Base-by-base conservation (phyloP, 495 filamentous ascomycete species). In the Cercophora sp. region DNA sequence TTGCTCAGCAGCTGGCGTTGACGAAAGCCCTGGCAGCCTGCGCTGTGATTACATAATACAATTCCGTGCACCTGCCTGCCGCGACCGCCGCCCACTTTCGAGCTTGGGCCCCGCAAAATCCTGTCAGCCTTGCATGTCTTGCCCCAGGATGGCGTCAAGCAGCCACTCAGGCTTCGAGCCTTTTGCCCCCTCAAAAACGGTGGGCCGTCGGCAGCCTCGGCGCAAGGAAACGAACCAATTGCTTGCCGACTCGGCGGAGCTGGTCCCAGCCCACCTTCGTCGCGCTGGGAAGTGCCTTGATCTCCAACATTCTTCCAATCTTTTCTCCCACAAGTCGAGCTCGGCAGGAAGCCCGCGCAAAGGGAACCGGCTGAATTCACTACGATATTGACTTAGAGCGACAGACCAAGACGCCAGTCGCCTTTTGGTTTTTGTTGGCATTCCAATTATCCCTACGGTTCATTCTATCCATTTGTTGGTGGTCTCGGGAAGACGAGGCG, bases 21-120 rank as follows among this genome's bases (percentile, higher is more conserved):
- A 69, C 66, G 66, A 67, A 66, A 67, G 62, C 66, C 45, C 47
- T 65, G 64, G 66, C 62, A 67, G 66, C 66, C 66, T 69, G 57
- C 62, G 31, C 32, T 31, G 11, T 13, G 57, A 57, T 63, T 65
- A 65, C 57, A 24, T 60, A 65, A 63, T 11, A 19, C 23, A n/a
- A 40, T 24, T 37, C 49, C 20, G 42, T 48, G 43, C 35, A 41
- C 1, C 15, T 22, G 18, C 5, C 40, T 43, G 18, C 20, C 22
- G 1, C 13, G 2, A 43, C 8, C 31, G 25, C 37, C 37, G 20
- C 26, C 51, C 51, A 46, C 15, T 15, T 41, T 24, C 8, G 19
- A 10, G 4, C 29, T 25, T 24, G 22, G 10, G 11, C 18, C 20
- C 8, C 40, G 11, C 40, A 11, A 18, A 43, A 8, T 44, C 6